A percentile compares a stretch with the other conserved stretches of the same genome.
phyloP scores from a whole-genome alignment of 2,329 filamentous ascomycete genomes.

The Fusarium liriodendri region DNA sequence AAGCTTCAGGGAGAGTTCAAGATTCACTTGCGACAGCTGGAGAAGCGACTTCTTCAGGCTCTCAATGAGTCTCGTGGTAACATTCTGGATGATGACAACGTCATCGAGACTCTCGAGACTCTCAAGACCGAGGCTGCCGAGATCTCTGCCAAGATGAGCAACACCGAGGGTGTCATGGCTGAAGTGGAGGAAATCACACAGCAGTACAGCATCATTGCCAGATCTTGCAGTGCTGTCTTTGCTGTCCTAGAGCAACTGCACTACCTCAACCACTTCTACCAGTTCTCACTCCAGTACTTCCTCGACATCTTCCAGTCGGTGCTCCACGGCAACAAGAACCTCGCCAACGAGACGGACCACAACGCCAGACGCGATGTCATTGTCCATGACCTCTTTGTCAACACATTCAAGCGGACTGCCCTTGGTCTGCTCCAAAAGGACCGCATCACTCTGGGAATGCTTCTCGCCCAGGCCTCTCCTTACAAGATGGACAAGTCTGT shows the following conservation, averaged over 20 bases:
- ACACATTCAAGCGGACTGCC: conserved; percentile 92
- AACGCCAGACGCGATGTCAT: conserved; percentile 88
- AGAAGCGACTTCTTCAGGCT: conserved; percentile 92
- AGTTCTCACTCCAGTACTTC: conserved; percentile 99
- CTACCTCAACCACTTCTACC: conserved; percentile 99
- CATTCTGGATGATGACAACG: conserved; percentile 97
- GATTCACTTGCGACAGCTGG: conserved; percentile 93
- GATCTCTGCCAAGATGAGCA: conserved; percentile 94
- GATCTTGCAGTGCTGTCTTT: conserved; percentile 96
- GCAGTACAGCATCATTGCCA: conserved; percentile 92
- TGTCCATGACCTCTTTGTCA: conserved; percentile 89
- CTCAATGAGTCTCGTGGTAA: conserved; percentile 98
- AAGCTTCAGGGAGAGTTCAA: conserved; percentile 99
- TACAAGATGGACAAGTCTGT: conserved; percentile 93
- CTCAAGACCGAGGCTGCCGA: conserved; percentile 98
- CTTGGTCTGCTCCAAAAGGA: conserved; percentile 93
- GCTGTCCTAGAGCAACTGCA: conserved; percentile 96
- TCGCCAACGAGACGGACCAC: conserved; percentile 78
- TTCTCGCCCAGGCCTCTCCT: conserved; percentile 94
- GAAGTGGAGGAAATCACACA: conserved; percentile 97
- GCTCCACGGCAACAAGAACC: conserved; percentile 80
- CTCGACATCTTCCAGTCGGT: conserved; percentile 97
- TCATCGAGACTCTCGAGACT: conserved; percentile 97
- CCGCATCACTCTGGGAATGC: conserved; percentile 91
- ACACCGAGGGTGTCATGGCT: conserved; percentile 97